phyloP scores from a whole-genome alignment of 2,329 filamentous ascomycete genomes.

The Botrytis hyacinthi region DNA sequence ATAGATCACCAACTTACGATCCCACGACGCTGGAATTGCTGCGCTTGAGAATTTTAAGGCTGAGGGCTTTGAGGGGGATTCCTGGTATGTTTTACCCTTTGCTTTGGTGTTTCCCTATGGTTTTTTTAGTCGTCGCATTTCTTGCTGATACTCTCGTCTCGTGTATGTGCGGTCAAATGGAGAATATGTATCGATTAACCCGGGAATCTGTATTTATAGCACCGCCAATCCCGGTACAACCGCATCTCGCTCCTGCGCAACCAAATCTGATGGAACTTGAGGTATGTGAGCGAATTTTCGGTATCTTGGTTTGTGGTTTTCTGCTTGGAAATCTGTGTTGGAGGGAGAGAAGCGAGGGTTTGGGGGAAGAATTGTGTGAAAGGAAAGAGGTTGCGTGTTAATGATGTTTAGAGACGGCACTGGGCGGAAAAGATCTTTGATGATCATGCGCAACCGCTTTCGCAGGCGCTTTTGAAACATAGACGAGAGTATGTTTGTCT shows the following conservation, averaged over 20 bases:
- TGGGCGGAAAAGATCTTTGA: constrained; percentile 63
- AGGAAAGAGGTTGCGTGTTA: background rate
- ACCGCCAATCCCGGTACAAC: constrained; percentile 27
- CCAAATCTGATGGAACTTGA: constrained; percentile 30
- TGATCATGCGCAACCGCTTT: constrained; percentile 49
- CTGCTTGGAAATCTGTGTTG: background rate
- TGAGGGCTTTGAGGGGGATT: constrained; percentile 54
- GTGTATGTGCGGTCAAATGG: background rate
- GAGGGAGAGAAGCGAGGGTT: background rate
- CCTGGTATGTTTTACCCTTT: constrained; percentile 35
- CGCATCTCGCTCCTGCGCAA: constrained; percentile 27
- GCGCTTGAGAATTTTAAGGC: constrained; percentile 48
- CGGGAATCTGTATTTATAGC: constrained; percentile 28
- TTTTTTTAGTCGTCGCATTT: too few relatives aligned
- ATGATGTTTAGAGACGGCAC: constrained; percentile 46
- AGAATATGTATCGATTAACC: constrained; percentile 28
- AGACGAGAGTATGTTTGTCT: constrained; percentile 40
- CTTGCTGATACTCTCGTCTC: background rate
- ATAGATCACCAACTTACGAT: constrained; percentile 53
- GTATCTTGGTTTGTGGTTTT: constrained; percentile 12
- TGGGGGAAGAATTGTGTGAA: rapidly evolving
- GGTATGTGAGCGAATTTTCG: constrained; percentile 25
- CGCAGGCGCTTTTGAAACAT: constrained; percentile 51
- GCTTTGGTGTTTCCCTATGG: too few relatives aligned
- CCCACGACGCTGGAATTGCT: constrained; percentile 53